Evolutionary conservation across 257 asterid genomes (phyloP).

Genomic region (Solanum piurae): DNA sequence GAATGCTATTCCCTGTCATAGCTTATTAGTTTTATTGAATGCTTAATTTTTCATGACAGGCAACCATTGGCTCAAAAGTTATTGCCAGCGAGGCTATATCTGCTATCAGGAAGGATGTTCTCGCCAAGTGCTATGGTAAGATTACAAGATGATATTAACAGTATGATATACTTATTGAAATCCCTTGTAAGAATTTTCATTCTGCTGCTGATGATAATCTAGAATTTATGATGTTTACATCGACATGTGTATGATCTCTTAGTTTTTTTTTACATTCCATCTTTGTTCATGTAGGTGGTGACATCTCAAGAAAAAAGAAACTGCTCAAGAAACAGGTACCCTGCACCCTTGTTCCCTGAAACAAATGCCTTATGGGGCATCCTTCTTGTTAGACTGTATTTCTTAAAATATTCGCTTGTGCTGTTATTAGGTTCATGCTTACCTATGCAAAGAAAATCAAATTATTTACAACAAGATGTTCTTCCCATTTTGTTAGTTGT

Average conservation of each 20-base stretch:
- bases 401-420: background rate
- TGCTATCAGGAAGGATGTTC: constrained; percentile 96
- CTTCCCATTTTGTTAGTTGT: background rate
- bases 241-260: background rate
- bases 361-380: background rate
- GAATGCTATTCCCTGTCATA: background rate
- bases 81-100: constrained; percentile 95
- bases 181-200: background rate
- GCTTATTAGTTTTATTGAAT: background rate
- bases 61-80: constrained; percentile 91
- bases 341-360: background rate
- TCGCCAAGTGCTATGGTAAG: constrained; percentile 98
- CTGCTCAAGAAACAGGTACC: constrained; percentile 80
- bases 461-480: background rate
- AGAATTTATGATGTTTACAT: background rate
- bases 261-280: background rate
- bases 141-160: background rate
- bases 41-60: constrained; percentile 35
- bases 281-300: constrained; percentile 60
- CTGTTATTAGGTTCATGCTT: background rate
- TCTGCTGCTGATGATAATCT: background rate
- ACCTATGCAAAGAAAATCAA: background rate
- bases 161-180: background rate
- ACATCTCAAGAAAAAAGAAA: constrained; percentile 89
- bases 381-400: background rate